Evolutionary conservation across 192 early-diverging fungal species (phyloP).

Genomic region (Phycomyces nitens): DNA sequence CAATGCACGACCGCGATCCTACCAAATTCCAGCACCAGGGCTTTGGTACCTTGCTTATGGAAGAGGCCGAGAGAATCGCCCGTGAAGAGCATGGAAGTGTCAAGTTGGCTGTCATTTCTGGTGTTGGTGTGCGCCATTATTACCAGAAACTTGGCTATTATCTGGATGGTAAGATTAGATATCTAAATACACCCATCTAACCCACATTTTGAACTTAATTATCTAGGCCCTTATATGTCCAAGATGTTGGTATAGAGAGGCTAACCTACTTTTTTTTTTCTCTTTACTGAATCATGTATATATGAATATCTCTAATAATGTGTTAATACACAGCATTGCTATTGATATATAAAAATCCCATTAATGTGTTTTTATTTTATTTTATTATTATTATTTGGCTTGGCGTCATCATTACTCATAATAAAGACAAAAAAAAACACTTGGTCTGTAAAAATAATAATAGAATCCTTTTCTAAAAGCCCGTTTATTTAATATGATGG

Average conservation of each 20-base stretch:
- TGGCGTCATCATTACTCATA: too few species aligned
- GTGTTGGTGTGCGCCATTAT: constrained; percentile 96
- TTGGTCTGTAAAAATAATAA: too few species aligned
- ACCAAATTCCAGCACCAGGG: constrained; percentile 99
- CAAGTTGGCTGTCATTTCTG: constrained; percentile 95
- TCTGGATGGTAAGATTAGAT: constrained; percentile 75
- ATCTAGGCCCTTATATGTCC: constrained; percentile 89
- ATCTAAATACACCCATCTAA: background rate
- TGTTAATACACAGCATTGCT: background rate
- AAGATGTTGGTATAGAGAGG: constrained; percentile 64
- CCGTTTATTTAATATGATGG: background rate
- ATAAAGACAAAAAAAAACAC: too few species aligned
- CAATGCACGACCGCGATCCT: constrained; percentile 93
- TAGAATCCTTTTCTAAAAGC: too few species aligned
- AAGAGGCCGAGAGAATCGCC: constrained; percentile 98
- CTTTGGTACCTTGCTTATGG: constrained; percentile 97
- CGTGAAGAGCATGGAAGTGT: constrained; percentile 93
- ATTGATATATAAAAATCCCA: background rate
- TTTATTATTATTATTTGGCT: too few species aligned
- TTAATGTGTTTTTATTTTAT: too few species aligned
- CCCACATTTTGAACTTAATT: constrained; percentile 1
- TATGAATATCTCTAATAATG: background rate
- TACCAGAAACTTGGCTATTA: constrained; percentile 96
- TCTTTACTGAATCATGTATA: background rate
- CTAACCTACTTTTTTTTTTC: background rate